A percentile compares a stretch with the other conserved stretches of the same genome.
phyloP scores from a whole-genome alignment of 148 eudicot genomes.

The Mesembryanthemum crystallinum region DNA sequence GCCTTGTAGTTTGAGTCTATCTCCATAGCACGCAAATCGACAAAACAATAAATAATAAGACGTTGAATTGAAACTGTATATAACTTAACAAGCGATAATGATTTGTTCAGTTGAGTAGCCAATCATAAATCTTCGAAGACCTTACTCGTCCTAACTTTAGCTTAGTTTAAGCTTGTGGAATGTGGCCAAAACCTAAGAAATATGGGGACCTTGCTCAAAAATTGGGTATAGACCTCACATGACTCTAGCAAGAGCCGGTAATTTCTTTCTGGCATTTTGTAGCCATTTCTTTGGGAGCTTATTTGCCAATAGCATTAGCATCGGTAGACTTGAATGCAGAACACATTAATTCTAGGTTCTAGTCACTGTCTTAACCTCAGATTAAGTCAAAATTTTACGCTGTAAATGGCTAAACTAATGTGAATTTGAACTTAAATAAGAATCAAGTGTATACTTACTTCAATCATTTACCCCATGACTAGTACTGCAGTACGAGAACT shows the following conservation, averaged over 20 bases:
- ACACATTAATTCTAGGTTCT: too few species aligned
- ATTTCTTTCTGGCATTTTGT: neutral
- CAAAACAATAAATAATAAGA: too few species aligned
- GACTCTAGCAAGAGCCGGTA: slow-evolving; percentile 16
- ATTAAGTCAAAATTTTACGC: slow-evolving; percentile 3
- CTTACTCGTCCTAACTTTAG: neutral
- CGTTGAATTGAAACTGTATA: neutral
- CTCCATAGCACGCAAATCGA: too few species aligned
- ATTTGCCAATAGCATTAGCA: neutral
- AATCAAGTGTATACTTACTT: neutral
- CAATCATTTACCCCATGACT: neutral
- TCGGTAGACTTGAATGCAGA: neutral
- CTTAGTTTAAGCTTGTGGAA: neutral
- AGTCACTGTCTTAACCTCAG: neutral
- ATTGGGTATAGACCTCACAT: slow-evolving; percentile 28
- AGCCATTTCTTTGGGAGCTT: neutral
- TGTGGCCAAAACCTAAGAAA: slow-evolving; percentile 1
- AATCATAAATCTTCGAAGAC: neutral
- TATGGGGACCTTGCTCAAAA: slow-evolving; percentile 29
- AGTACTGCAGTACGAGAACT: slow-evolving; percentile 14
- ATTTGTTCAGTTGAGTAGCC: neutral
- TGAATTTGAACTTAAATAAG: neutral
- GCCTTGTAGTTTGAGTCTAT: neutral
- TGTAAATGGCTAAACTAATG: neutral
- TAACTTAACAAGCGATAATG: too few species aligned